These are phyloP conservation scores for Pseudocercospora fijiensis DNA, from an alignment of 2,329 filamentous ascomycete genomes.

Conservation along the genomic window DNA sequence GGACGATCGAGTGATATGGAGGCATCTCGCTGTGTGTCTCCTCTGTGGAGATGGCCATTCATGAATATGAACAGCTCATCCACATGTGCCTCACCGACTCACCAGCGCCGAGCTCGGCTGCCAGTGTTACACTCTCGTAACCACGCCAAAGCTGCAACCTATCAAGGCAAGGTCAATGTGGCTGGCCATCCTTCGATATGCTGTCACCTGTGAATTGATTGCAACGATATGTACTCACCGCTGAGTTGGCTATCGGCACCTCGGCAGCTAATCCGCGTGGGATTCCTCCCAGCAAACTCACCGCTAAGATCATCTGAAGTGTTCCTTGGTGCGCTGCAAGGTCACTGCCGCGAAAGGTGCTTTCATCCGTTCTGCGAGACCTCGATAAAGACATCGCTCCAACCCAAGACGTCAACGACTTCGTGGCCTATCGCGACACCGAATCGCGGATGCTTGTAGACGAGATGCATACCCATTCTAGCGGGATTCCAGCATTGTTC, in stretches of 20 bases:
- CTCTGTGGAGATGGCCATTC: background rate
- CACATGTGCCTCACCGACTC: background rate
- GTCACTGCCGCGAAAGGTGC: background rate
- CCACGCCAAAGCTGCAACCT: background rate
- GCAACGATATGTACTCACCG: constrained; percentile 3
- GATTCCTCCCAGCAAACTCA: background rate
- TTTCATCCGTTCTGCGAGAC: background rate
- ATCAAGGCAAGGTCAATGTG: background rate
- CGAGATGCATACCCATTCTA: constrained; percentile 9
- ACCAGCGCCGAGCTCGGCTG: background rate
- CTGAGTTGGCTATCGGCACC: background rate
- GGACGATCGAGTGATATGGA: background rate
- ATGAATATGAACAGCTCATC: background rate
- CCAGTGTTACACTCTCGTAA: background rate
- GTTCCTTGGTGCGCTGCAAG: background rate
- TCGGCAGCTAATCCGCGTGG: constrained; percentile 4
- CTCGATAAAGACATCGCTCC: background rate
- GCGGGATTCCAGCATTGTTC: constrained; percentile 9
- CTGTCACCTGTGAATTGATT: too few relatives aligned
- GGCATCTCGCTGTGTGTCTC: background rate
- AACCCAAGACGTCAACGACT: background rate
- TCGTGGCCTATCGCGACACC: background rate
- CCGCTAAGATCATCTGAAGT: background rate
- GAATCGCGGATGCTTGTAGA: constrained; percentile 3
- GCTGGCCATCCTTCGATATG: too few relatives aligned